phyloP scores from a whole-genome alignment of 1,139 yeast genomes.

The Sugiyamaella neomexicana region DNA sequence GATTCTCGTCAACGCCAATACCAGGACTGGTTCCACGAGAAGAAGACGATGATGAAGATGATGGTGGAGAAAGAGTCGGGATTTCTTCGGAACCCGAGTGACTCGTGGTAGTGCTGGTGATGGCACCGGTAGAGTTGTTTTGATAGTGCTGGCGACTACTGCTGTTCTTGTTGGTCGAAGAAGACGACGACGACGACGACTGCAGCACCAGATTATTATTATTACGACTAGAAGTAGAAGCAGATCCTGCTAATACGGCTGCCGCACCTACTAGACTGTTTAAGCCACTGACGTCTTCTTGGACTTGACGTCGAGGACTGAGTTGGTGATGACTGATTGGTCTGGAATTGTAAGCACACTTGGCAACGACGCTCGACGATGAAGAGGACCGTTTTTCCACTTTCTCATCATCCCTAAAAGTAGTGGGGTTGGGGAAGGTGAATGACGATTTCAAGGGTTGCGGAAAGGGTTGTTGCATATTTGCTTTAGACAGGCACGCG shows the following conservation, averaged over 20 bases:
- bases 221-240: not conserved
- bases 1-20: conserved; percentile 1
- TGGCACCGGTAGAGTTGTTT: not conserved
- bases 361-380: not conserved
- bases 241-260: conserved; percentile 3
- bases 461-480: conserved; percentile 20
- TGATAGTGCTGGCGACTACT: too few relatives aligned
- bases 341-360: not conserved
- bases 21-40: conserved; percentile 11
- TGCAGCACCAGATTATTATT: not conserved
- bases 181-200: not conserved
- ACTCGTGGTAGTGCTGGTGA: not conserved
- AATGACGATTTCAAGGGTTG: conserved; percentile 17
- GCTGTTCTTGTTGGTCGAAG: too few relatives aligned
- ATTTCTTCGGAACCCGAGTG: not conserved
- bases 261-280: conserved; percentile 15
- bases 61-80: conserved; percentile 1
- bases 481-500: conserved; percentile 10
- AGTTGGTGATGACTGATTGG: not conserved
- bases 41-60: conserved; percentile 11
- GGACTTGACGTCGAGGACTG: not conserved
- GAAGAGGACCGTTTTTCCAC: conserved; percentile 8
- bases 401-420: not conserved
- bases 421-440: conserved; percentile 20
- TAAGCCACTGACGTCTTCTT: conserved; percentile 13